Base-by-base conservation (phyloP, 352 stramenopile species). In the Globisporangium splendens region DNA sequence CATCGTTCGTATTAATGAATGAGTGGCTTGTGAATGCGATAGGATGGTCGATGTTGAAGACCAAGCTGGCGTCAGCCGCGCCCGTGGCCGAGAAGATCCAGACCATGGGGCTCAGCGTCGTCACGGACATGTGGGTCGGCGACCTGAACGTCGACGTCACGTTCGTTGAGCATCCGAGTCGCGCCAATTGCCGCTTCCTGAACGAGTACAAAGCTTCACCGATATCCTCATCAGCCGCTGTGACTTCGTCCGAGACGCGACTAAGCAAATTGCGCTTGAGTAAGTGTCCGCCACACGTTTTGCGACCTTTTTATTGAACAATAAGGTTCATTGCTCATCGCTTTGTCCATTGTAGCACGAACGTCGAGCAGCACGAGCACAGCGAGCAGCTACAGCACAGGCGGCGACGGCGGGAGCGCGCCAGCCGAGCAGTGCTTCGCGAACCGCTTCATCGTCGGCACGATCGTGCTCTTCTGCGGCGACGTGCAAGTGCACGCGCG, bases 41-140 rank as follows among this genome's bases (percentile, higher is more conserved):
- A 72, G 69, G 83, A 3, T 93, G 81, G 80, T 90, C 79, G 28
- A 86, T 90, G 43, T 48, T 93, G 38, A 91, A 90, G 70, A 91
- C 72, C 17, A 91, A 86, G 52, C 46, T 93, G 41, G 79, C 83
- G 8, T 76, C 80, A 0, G 81, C 82, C 3, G 80, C 79, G 22
- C 81, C 81, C 12, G 82, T 90, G n/a, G 83, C 84, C 0, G 84
- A 88, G 54, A 75, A 75, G 54, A 77, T 94, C 54, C 81, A 92
- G 44, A 81, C 69, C 7, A 88, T 94, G 77, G 77, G 82, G 2
- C 44, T 93, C 1, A 74, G 83, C 49, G 79, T 85, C 31, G 77
- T 91, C 52, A 89, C 75, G 15, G 82, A 93, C 54, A 77, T 89
- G 66, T 66, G 57, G 57, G 24, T 83, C 4, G 76, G 75, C 64